Base-by-base conservation (phyloP, 306 rosid genomes). In the Abrus pulchellus region DNA sequence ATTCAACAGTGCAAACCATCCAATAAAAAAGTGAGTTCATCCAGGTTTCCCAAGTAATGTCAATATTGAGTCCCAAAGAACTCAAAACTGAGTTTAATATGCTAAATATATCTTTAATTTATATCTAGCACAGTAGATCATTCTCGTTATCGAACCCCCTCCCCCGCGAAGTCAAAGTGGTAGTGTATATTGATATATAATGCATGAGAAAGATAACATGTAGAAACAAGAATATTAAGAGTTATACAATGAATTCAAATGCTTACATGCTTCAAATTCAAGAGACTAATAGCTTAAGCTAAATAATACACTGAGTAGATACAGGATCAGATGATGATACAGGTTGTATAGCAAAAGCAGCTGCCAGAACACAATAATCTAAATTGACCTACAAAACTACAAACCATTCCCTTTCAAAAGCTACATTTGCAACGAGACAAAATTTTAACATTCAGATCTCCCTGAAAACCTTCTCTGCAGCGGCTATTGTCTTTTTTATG, bases 391-490 rank as follows among this genome's bases (percentile, higher is more conserved):
- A 78, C 84, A 78, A 84, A 87, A 63, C 80, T 72, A 77, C 7
- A 50, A 41, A 49, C 5, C 47, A 72, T 34, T 32, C 40, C 40
- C 20, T 61, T 53, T 10, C 36, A 49, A 74, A 72, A 80, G 41
- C 77, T 57, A 72, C 55, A 78, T 13, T 36, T 34, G 75, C 69
- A 66, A 76, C 9, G 33, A 60, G 72, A 45, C 80, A 66, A 68
- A 66, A 69, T 33, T 65, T 20, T n/a, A 79, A 44, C 65, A 34
- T 9, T 87, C 88, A 95, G 28, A 90, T 90, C 86, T 88, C 87
- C 89, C 80, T 79, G 28, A 93, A 87, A 77, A 95, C 98, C 81
- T 72, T 93, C 86, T 95, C 99, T 2, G 98, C 98, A 27, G 99
- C 99, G 5, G 98, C 98, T 75, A 93, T 90, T 0, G 99, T 95